Base-by-base conservation (phyloP, 1,139 yeast genomes). In the Blastobotrys proliferans region DNA sequence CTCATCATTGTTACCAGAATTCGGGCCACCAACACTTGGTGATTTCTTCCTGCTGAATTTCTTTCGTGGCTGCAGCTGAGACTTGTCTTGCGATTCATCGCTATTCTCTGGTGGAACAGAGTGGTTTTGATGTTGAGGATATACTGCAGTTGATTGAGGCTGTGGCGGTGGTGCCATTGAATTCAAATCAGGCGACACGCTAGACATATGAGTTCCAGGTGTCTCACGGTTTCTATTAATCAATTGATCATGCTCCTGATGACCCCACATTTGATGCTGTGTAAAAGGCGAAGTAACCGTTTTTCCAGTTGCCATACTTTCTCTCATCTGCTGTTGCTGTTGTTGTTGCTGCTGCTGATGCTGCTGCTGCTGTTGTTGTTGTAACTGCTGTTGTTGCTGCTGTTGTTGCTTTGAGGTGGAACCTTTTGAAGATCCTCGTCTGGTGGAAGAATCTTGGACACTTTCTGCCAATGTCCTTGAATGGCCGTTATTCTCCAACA, bases 401-500 rank as follows among this genome's bases (percentile, higher is more conserved):
- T n/a, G n/a, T n/a, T n/a, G n/a, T n/a, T n/a, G n/a, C n/a, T n/a
- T n/a, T n/a, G n/a, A n/a, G 18, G 11, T 29, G 3, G 11, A 3
- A 10, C 4, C 3, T 16, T 13, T 4, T 6, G 32, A 6, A 29
- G 32, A 16, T n/a, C 3, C 18, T 8, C 20, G 16, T 26, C 16
- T 4, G 4, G 29, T 26, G 14, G 4, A 13, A 3, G 31, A 6
- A 19, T 18, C 26, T 9, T 36, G 26, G 9, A 28, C 27, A 6
- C 27, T 28, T 16, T 36, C 40, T 4, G 41, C 36, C 11, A 38
- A 14, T 4, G 42, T n/a, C 19, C 37, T 24, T n/a, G 28, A 25
- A 22, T 38, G 24, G 3, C 41, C 41, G 28, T 41, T 38, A 29
- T 48, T 44, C 14, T 49, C 53, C 20, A 55, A 47, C 36, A 46